Base-by-base conservation (phyloP, 768 basidiomycete species). In the Pleurotus ostreatus region DNA sequence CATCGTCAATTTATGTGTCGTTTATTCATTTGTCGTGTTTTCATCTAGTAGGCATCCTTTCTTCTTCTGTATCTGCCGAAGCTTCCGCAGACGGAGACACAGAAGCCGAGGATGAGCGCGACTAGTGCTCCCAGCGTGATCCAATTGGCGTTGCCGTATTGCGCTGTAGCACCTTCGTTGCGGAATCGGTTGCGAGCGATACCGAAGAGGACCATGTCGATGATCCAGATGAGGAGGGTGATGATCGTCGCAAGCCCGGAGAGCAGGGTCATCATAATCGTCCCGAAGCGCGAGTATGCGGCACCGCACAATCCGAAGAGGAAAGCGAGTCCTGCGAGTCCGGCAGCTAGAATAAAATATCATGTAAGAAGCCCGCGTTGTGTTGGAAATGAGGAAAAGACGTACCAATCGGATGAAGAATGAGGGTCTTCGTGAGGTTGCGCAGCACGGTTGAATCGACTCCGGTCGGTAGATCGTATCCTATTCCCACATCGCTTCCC, bases 131-230 rank as follows among this genome's bases (percentile, higher is more conserved):
- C 90, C 44, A 94, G 78, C 2, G 86, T 87, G 56, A 93, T 64
- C 92, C 92, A 94, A 65, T 84, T 85, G 44, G 88, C 91, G 67
- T 90, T 92, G 13, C 90, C 92, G 70, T 83, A 86, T 59, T 78
- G 72, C 2, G 88, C 82, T 22, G 62, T 49, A 25, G 73, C 65
- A 16, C 78, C 80, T 16, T 71, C 70, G 58, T 79, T 69, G 55
- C 78, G 75, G 64, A 88, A 78, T 43, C 79, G 76, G 60, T 81
- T 68, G 57, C 84, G 83, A 15, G 82, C 82, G 59, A 90, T 80
- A 47, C 85, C 85, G 68, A 88, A 94, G 51, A 94, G 80, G 43
- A 81, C 81, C 82, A 92, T 86, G 71, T 92, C 90, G 68, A 93
- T 74, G 45, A 92, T 71, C 72, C 84, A 92, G 2, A 76, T 84